Base-by-base conservation (phyloP, 1,284 basidiomycete species). In the Sphagnurus paluster region DNA sequence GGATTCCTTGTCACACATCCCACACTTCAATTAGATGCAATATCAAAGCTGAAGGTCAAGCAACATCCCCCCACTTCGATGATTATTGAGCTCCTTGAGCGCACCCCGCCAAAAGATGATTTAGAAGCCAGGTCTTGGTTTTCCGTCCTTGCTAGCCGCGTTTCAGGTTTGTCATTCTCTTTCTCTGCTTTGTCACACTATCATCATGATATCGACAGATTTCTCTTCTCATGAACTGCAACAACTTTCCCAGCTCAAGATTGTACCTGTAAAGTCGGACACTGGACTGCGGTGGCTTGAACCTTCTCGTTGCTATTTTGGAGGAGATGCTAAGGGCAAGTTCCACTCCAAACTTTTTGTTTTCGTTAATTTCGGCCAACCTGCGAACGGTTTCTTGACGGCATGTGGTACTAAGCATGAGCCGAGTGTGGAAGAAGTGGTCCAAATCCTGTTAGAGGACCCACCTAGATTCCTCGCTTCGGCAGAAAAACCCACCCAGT, bases 351-450 rank as follows among this genome's bases (percentile, higher is more conserved):
- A 85, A 58, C 63, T 91, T 5, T 97, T 98, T 61, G 80, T 83
- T 9, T 96, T 94, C 57, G 81, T 98, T 38, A 87, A 98, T 65
- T 98, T 96, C 64, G 96, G 95, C 0, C 62, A 77, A 0, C 74
- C 76, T 4, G 95, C 90, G 2, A 95, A 93, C 55, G 73, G 79
- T 2, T 97, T 99, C 68, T 71, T 99, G 39, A 82, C 79, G 48
- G 84, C 88, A 8, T 93, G 91, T 56, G 96, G 96, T 16, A 92
- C 95, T 14, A 87, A 86, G 59, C 83, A 82, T 42, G 90, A 96
- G 60, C 97, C 96, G 1, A 93, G 84, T 25, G 84, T 93, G 1
- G 84, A 90, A 54, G 91, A 96, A 50, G 66, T 90, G 24, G 81
- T 79, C 1, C 74, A 76, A 45, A 85, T 80, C 33, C 63, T 91